Evolutionary conservation across 1,284 basidiomycete species (phyloP), one percentile per base, ranked within the genome.

Genomic region (Fomitopsis schrenkii): DNA sequence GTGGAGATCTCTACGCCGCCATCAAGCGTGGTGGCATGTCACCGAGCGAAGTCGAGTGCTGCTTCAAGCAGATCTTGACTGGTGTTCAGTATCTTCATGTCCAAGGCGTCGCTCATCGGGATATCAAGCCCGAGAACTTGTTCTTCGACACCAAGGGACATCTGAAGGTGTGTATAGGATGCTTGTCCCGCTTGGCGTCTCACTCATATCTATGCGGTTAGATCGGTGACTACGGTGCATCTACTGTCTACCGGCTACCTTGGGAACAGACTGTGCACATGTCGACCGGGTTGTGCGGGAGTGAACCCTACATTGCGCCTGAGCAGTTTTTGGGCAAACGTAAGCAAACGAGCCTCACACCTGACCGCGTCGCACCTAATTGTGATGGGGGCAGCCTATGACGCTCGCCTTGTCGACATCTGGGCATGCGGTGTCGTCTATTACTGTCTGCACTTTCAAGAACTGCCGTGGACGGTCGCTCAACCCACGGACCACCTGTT

Each of bases 181-280:
- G 14, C 53, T 57, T 30, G 46, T 59, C 42, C 41, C 63, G 38
- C 45, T n/a, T 30, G 42, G 22, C 46, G 22, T 48, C 30, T 62
- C 42, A 41, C 55, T 38, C 57, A 54, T 65, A 22, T 63, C 55
- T 44, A 33, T 44, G 63, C 8, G 36, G 8, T 6, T 74, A 94
- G 93, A 98, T 98, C 69, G 97, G 97, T 66, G 97, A 99, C 75
- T 99, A 98, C 74, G 97, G 97, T 62, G 97, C 97, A 17, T 97
- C 94, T 38, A 98, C 98, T 48, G 97, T 99, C 44, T 99, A 98
- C 77, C 86, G 97, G 63, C 89, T 99, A 69, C 98, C 97, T 60
- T 99, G 97, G 97, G 97, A 99, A 78, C 83, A 91, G 67, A 97
- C 95, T 59, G 92, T 98, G 52, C 97, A 99, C 76, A 90, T 98